phyloP scores from a whole-genome alignment of 2,329 filamentous ascomycete genomes.

The Clarireedia monteithiana region DNA sequence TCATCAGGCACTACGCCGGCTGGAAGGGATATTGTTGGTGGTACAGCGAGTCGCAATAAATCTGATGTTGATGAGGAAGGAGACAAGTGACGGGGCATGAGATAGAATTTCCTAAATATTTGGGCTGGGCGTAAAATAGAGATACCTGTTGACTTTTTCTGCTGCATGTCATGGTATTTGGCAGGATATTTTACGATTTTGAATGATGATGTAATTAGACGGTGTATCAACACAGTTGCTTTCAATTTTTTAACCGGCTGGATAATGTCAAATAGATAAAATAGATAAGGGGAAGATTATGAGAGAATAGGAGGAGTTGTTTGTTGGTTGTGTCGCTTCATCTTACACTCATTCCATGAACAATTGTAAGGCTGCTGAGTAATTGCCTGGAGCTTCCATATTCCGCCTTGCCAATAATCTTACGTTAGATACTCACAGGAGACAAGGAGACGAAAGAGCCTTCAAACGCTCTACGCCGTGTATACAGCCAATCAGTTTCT shows the following conservation, averaged over 20 bases:
- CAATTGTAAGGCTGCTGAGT: no score
- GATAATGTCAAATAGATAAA: not conserved
- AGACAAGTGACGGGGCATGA: not conserved
- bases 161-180: not conserved
- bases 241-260: not conserved
- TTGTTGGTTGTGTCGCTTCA: not conserved
- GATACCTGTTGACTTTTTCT: not conserved
- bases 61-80: not conserved
- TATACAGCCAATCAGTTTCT: no score
- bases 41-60: not conserved
- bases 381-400: no score
- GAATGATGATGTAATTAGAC: not conserved
- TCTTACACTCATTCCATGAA: not conserved
- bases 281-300: not conserved
- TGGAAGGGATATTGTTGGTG: not conserved
- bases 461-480: no score
- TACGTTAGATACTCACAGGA: no score
- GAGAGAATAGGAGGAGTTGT: not conserved
- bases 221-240: not conserved
- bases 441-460: no score
- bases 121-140: not conserved
- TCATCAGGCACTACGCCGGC: not conserved
- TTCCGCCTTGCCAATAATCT: no score
- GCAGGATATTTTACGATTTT: slow-evolving; percentile 1
- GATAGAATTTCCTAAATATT: not conserved